phyloP scores from a whole-genome alignment of 2,329 filamentous ascomycete genomes.

The Colletotrichum sp. region DNA sequence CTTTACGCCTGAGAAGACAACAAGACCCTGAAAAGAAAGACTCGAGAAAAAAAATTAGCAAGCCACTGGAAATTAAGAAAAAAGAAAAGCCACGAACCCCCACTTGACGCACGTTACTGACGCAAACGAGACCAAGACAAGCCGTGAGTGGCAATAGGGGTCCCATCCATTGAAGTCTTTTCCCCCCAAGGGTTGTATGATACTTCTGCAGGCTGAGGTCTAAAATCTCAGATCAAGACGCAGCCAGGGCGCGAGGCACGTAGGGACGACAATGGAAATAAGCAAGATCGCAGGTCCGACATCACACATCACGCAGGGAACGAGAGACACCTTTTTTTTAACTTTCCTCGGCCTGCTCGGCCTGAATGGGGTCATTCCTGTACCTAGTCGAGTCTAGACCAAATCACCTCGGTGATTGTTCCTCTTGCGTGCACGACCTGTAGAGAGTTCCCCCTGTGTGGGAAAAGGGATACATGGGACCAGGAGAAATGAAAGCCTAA shows the following conservation, averaged over 20 bases:
- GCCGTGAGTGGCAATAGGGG: not conserved
- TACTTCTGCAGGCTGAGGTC: not conserved
- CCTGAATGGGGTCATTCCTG: conserved; percentile 11
- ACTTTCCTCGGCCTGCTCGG: conserved; percentile 10
- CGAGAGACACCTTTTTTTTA: not conserved
- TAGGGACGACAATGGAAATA: not conserved
- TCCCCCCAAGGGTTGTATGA: not conserved
- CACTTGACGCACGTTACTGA: not conserved
- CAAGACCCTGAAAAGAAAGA: not conserved
- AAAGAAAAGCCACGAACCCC: not conserved
- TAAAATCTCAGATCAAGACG: not conserved
- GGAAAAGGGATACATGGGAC: not conserved
- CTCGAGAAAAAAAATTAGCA: not conserved
- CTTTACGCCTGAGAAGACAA: not conserved
- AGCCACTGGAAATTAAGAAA: not conserved
- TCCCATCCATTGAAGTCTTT: not conserved
- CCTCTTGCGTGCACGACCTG: not conserved
- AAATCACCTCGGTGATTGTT: not conserved
- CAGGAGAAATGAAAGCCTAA: not conserved
- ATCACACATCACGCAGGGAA: not conserved
- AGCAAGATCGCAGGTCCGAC: not conserved
- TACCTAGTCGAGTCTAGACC: not conserved
- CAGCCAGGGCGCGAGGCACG: not conserved
- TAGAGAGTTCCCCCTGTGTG: not conserved
- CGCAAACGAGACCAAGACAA: not conserved